A percentile compares a stretch with the other conserved stretches of the same genome.
phyloP scores from a whole-genome alignment of 441 rosid species.

The Mallotus japonicus region DNA sequence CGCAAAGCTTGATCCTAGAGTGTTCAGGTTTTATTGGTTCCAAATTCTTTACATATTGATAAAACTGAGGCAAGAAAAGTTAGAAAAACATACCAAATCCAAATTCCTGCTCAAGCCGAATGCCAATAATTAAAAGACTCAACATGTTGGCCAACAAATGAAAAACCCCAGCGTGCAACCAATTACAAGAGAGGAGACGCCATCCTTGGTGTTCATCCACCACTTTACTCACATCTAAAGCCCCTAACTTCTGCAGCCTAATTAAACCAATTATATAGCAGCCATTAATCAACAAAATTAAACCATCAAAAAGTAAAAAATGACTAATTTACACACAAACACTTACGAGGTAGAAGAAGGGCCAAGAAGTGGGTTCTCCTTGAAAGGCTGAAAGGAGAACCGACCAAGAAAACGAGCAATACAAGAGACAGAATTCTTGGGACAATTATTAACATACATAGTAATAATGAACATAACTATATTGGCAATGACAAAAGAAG shows the following conservation, averaged over 20 bases:
- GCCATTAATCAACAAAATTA: not conserved
- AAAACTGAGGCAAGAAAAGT: not conserved
- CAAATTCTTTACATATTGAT: not conserved
- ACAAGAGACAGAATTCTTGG: slow-evolving; percentile 50
- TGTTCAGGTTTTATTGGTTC: too few species aligned
- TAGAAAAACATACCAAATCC: slow-evolving; percentile 63
- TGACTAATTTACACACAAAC: not conserved
- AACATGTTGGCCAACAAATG: slow-evolving; percentile 81
- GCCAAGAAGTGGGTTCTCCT: slow-evolving; percentile 70
- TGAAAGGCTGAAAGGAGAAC: slow-evolving; percentile 63
- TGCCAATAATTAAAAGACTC: slow-evolving; percentile 76
- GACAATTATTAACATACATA: slow-evolving; percentile 63
- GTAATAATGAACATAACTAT: slow-evolving; percentile 51
- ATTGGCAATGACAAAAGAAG: slow-evolving; percentile 49
- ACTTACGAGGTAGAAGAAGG: slow-evolving; percentile 63
- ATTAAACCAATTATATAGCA: slow-evolving; percentile 14
- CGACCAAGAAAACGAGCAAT: slow-evolving; percentile 56
- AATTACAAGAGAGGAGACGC: slow-evolving; percentile 77
- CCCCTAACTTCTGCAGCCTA: slow-evolving; percentile 81
- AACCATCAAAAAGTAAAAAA: not conserved
- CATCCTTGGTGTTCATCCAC: slow-evolving; percentile 63
- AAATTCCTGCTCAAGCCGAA: slow-evolving; percentile 84
- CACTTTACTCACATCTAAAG: slow-evolving; percentile 52
- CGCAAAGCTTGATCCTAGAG: not conserved
- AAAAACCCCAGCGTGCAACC: slow-evolving; percentile 88